Base-by-base conservation (phyloP, 2,329 filamentous ascomycete species). In the Cytospora piceae region DNA sequence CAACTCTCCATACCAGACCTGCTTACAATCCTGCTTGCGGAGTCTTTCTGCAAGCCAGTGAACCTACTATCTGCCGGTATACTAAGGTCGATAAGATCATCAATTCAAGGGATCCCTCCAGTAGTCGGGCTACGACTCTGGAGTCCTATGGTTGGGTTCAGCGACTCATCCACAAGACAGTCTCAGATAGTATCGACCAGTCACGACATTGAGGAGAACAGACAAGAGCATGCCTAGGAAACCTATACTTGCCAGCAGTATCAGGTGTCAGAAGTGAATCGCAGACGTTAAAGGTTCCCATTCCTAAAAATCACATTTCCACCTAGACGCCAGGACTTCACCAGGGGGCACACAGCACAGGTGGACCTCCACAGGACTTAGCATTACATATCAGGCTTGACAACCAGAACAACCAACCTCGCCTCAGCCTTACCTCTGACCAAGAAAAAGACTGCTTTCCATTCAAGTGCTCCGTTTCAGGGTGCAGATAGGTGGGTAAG, bases 71-170 rank as follows among this genome's bases (percentile, higher is more conserved):
- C n/a, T 49, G 11, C 22, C 3, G 2, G 46, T 49, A 49, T 49
- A 20, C 14, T 9, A 32, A 49, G n/a, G 34, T 32, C 49, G 37
- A 49, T 27, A 56, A 34, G 34, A 37, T 58, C 15, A 53, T 56
- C 39, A 51, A 57, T 60, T 32, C 37, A 61, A 57, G 56, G 37
- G 46, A 67, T 61, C 65, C 65, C 61, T 67, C 51, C 57, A 57
- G 57, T 29, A 14, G 52, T 55, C 42, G 57, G 65, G 51, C 34
- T 54, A 34, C 56, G 49, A 62, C 60, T 52, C 37, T 62, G 49
- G 11, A 29, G 11, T 12, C 15, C 15, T 27, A 34, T 37, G 65
- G 34, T 37, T 60, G 31, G 49, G 31, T 51, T 55, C 46, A 58
- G 15, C 22, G 24, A 34, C 24, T 46, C 27, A 31, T 52, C 53